phyloP scores from a whole-genome alignment of 345 rosid genomes.

The Lenwebbia sp. region DNA sequence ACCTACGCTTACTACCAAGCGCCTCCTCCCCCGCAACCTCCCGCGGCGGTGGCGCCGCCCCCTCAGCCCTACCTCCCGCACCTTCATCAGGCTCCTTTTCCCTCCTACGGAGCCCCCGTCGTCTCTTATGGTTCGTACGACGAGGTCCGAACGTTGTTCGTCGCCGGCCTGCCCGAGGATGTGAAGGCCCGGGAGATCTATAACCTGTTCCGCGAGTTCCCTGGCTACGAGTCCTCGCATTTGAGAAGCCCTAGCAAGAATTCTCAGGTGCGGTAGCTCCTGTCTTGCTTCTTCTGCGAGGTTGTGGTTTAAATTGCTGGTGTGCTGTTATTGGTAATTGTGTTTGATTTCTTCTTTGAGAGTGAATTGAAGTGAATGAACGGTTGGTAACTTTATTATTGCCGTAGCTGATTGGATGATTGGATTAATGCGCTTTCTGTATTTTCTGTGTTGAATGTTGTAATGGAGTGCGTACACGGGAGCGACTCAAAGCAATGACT shows the following conservation, averaged over 20 bases:
- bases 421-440: background rate
- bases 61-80: constrained; percentile 15
- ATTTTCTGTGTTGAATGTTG: background rate
- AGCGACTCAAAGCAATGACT: background rate
- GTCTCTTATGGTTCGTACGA: constrained; percentile 18
- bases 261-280: constrained; percentile 25
- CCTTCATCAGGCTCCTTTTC: constrained; percentile 2
- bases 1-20: constrained; percentile 18
- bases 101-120: constrained; percentile 27
- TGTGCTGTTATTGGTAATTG: background rate
- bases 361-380: background rate
- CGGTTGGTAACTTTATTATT: background rate
- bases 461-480: background rate
- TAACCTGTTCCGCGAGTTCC: constrained; percentile 78
- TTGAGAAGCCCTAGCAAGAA: constrained; percentile 44
- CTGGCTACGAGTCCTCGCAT: constrained; percentile 83
- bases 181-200: constrained; percentile 84
- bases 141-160: constrained; percentile 74
- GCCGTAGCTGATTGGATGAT: background rate
- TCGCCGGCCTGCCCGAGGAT: constrained; percentile 86
- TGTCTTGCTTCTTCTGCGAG: background rate
- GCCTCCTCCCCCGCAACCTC: constrained; percentile 18
- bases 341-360: background rate
- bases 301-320: background rate
- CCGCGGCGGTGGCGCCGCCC: constrained; percentile 12